These are phyloP conservation scores for Starmerella khaoyaiensis DNA, from an alignment of 805 yeast genomes.

Conservation along the genomic window DNA sequence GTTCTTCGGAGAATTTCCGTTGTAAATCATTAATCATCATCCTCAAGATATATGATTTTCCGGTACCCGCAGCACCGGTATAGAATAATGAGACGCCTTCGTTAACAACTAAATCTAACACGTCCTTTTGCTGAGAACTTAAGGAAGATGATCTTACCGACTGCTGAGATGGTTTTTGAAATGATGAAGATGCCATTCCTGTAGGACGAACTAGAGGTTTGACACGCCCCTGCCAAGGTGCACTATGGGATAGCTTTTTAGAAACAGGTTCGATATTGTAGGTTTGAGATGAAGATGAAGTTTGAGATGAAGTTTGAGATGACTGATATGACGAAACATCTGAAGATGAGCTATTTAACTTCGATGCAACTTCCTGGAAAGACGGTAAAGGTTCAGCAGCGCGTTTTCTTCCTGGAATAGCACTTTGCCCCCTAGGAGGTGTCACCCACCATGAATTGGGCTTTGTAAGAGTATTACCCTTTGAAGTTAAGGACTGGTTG, in stretches of 20 bases:
- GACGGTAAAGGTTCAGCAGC: conserved; percentile 1
- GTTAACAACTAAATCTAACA: conserved; percentile 45
- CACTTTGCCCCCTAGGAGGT: conserved; percentile 9
- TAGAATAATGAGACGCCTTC: conserved; percentile 61
- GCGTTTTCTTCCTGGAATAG: conserved; percentile 13
- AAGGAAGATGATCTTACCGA: conserved; percentile 11
- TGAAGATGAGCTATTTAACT: too few species aligned
- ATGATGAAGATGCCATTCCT: conserved; percentile 12
- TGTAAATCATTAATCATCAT: conserved; percentile 45
- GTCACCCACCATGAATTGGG: conserved; percentile 15
- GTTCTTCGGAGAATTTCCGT: conserved; percentile 27
- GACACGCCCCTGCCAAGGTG: conserved; percentile 11
- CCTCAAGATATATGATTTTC: conserved; percentile 71
- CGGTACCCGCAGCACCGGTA: conserved; percentile 98
- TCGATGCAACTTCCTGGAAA: too few species aligned
- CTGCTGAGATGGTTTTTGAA: conserved; percentile 7
- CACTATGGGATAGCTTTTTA: too few species aligned
- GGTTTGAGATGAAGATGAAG: too few species aligned
- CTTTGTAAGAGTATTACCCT: neutral
- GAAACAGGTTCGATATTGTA: neutral
- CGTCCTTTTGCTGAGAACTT: conserved; percentile 35
- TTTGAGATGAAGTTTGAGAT: too few species aligned
- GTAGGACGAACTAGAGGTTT: conserved; percentile 15
- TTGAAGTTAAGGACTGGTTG: neutral
- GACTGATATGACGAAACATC: too few species aligned